Percentiles rank a stretch among this genome's conserved stretches.
Evolutionary conservation across 305 asterid species (phyloP).

Genomic region (Plantago lanceolata): DNA sequence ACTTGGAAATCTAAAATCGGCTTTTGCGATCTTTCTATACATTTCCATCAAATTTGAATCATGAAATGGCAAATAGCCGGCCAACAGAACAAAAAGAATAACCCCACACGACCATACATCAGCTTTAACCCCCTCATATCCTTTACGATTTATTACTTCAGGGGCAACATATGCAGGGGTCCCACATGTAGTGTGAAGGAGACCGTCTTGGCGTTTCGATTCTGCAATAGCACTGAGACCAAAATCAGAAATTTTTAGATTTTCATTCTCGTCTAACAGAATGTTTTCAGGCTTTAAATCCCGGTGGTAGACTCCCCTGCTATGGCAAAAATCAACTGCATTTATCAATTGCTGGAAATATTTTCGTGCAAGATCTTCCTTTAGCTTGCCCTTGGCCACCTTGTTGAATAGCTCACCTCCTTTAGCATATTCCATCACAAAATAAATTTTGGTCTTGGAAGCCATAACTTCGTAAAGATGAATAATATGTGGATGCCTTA

Average conservation of each 20-base stretch:
- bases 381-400: constrained; percentile 48
- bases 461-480: constrained; percentile 65
- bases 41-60: constrained; percentile 58
- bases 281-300: constrained; percentile 63
- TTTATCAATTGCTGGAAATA: constrained; percentile 53
- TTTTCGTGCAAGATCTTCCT: constrained; percentile 50
- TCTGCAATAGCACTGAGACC: constrained; percentile 61
- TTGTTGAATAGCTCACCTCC: constrained; percentile 71
- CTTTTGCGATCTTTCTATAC: constrained; percentile 59
- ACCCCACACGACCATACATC: constrained; percentile 81
- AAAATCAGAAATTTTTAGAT: constrained; percentile 56
- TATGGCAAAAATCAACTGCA: constrained; percentile 67
- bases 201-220: constrained; percentile 56
- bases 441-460: constrained; percentile 59
- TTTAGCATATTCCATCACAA: constrained; percentile 59
- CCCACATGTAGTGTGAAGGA: constrained; percentile 65
- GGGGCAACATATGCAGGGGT: constrained; percentile 76
- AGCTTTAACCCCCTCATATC: constrained; percentile 59
- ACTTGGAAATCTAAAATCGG: constrained; percentile 49
- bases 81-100: constrained; percentile 46
- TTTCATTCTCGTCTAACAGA: constrained; percentile 57
- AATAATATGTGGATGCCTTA: constrained; percentile 50
- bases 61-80: constrained; percentile 59
- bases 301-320: constrained; percentile 63
- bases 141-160: constrained; percentile 56